Base-by-base conservation (phyloP, 1,284 basidiomycete species). In the Microbotryum violaceum region DNA sequence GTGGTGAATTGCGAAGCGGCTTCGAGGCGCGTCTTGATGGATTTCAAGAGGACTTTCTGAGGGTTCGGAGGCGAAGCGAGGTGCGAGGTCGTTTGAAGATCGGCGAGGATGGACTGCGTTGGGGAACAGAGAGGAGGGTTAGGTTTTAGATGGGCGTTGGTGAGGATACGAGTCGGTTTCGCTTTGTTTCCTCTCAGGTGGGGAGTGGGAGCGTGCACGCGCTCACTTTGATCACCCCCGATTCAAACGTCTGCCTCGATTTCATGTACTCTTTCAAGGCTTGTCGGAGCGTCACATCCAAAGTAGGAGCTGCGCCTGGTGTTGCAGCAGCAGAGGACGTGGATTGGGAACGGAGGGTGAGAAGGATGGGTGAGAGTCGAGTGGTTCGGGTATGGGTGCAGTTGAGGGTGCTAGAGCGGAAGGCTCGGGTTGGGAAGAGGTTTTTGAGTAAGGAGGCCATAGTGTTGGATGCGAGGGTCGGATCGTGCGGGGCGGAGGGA, bases 211-310 rank as follows among this genome's bases (percentile, higher is more conserved):
- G 48, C 23, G 23, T 16, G 33, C 44, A 9, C 18, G 4, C 18
- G 20, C 59, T n/a, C 23, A 62, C 63, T 56, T 61, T 65, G 53
- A 67, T 60, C 21, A 61, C 59, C 5, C 37, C 18, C 2, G 60
- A 25, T 67, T 14, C 57, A n/a, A 21, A 2, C 57, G 56, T 1
- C 63, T 65, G 21, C 5, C 66, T 4, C 2, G 61, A 63, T 5
- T 62, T 53, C 66, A 67, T 67, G 3, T 55, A 54, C 18, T 25
- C 21, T 57, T 67, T 67, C 42, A 67, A 46, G 0, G 66, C 66
- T 2, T 60, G 23, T 2, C 66, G 49, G 9, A 67, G 59, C 3
- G 54, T 21, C 2, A 58, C 44, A 2, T 58, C 59, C 54, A 67
- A 50, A 3, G 63, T 56, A 21, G 31, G 27, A 12, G 53, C 42